phyloP scores from a whole-genome alignment of 805 yeast species.

The Pichia sporocuriosa region DNA sequence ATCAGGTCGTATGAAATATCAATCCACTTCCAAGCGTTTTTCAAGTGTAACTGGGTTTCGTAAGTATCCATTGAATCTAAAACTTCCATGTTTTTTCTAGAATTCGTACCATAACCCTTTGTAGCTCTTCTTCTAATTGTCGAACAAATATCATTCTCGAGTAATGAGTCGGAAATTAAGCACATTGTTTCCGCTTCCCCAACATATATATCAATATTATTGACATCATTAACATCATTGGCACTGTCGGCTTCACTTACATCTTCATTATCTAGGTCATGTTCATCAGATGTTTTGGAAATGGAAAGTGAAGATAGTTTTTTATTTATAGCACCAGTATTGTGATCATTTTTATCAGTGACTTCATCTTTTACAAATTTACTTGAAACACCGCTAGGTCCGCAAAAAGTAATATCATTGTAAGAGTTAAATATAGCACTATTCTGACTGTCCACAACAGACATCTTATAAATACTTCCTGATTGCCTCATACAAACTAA shows the following conservation, averaged over 20 bases:
- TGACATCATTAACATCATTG: conserved; percentile 1
- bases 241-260: not conserved
- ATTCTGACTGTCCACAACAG: conserved; percentile 59
- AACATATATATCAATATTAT: conserved; percentile 20
- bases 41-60: conserved; percentile 49
- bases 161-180: conserved; percentile 28
- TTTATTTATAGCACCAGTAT: not conserved
- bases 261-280: not conserved
- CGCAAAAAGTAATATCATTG: conserved; percentile 58
- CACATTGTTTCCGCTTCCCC: conserved; percentile 17
- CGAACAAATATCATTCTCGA: conserved; percentile 68
- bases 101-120: conserved; percentile 65
- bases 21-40: conserved; percentile 91
- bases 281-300: not conserved
- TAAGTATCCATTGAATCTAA: conserved; percentile 45
- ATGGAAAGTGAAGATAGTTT: conserved; percentile 3
- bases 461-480: conserved; percentile 79
- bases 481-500: conserved; percentile 86
- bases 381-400: conserved; percentile 48
- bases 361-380: conserved; percentile 32
- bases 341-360: not conserved
- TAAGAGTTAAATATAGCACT: conserved; percentile 59
- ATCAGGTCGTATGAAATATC: conserved; percentile 61
- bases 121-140: conserved; percentile 66
- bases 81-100: conserved; percentile 54